Evolutionary conservation across 2,329 filamentous ascomycete genomes (phyloP).

Genomic region (Penicillium thymicola): DNA sequence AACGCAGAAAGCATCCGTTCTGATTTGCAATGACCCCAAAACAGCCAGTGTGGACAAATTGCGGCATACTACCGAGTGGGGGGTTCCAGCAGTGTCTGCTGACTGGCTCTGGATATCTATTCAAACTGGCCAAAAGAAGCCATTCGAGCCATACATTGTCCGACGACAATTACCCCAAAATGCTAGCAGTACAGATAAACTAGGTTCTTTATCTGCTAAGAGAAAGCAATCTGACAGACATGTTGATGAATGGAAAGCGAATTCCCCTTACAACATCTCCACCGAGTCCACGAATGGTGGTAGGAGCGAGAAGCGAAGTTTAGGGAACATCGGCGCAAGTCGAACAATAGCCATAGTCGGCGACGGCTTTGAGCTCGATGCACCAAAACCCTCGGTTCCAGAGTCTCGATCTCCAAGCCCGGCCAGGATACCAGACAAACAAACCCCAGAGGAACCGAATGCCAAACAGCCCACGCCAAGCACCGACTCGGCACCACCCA

Average conservation of each 20-base stretch:
- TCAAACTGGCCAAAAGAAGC: conserved; percentile 47
- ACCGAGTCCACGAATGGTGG: neutral
- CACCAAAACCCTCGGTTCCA: conserved; percentile 19
- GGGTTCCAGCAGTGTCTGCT: conserved; percentile 74
- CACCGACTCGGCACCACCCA: conserved; percentile 11
- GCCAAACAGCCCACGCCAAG: conserved; percentile 18
- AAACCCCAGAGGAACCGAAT: conserved; percentile 8
- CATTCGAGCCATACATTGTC: conserved; percentile 48
- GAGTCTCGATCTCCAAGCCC: conserved; percentile 27
- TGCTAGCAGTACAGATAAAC: conserved; percentile 17
- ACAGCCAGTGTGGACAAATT: conserved; percentile 68
- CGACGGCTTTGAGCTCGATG: conserved; percentile 17
- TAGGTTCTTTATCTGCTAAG: conserved; percentile 20
- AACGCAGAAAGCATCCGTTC: conserved; percentile 65
- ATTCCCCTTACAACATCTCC: neutral
- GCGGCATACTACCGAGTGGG: conserved; percentile 69
- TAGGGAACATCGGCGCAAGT: conserved; percentile 2
- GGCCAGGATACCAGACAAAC: conserved; percentile 8
- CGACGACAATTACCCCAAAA: conserved; percentile 26
- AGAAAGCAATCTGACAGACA: conserved; percentile 10
- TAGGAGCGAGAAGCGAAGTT: neutral
- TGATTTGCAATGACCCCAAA: conserved; percentile 64
- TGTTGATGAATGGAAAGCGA: neutral
- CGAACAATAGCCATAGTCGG: conserved; percentile 14
- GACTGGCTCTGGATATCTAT: conserved; percentile 87